Evolutionary conservation across 2,329 filamentous ascomycete species (phyloP), one percentile per base, ranked within the genome.

Genomic region (Phialemonium atrogriseum): DNA sequence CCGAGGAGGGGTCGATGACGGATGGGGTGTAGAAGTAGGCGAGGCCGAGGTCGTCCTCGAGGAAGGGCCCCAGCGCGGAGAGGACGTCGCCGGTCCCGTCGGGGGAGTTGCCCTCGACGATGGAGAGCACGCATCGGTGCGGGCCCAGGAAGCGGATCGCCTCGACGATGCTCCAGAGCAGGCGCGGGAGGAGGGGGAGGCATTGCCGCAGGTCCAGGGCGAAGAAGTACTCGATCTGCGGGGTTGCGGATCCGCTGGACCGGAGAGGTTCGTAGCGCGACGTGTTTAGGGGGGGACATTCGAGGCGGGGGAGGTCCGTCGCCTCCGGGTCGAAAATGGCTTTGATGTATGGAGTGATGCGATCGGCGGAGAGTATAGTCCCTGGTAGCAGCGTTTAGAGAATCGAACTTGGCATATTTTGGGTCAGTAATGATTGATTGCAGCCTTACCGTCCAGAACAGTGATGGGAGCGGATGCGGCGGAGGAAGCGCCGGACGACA

Each of bases 71-170:
- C 6, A 77, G 45, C 0, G 54, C 51, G 2, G 50, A 34, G 2
- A 77, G 56, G 7, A 75, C 54, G 20, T 72, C 66, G 20, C 46
- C 57, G 0, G 72, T 76, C 5, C 68, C 70, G 36, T 77, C 71
- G 13, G 58, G 43, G 0, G 70, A 75, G 42, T 68, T 58, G 10
- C 71, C 70, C 39, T 75, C 71, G 10, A 76, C 58, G 14, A 76
- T 64, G 1, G 69, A 73, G 1, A 77, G 49, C 0, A 60, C 65
- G 41, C 69, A 76, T 32, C 58, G 56, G 9, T 60, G 38, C 0
- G 66, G 60, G 1, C 71, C 69, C 0, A 77, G 56, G 41, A 68
- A 71, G 1, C 46, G 52, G 5, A 70, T 59, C 2, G 54, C 55
- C 40, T 73, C 62, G 16, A 76, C 37, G 8, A 76, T 55, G 17